These are phyloP conservation scores for Torulaspora delbrueckii DNA, from an alignment of 805 yeast species.

Conservation along the genomic window DNA sequence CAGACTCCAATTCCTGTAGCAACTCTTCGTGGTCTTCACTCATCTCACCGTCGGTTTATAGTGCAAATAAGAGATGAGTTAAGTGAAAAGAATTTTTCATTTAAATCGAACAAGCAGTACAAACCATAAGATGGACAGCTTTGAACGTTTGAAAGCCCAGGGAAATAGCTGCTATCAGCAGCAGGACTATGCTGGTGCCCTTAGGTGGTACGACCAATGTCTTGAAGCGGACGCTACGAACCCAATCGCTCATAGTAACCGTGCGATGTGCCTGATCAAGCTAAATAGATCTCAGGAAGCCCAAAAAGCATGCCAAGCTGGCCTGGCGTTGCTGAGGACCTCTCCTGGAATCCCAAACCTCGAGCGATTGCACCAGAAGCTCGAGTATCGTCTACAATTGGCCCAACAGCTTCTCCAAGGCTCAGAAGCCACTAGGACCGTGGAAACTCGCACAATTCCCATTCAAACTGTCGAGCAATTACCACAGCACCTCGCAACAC, in stretches of 20 bases:
- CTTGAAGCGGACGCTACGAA: constrained; percentile 44
- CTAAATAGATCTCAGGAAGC: constrained; percentile 47
- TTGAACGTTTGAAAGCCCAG: constrained; percentile 27
- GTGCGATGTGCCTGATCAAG: constrained; percentile 61
- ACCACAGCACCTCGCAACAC: background rate
- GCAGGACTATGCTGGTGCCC: constrained; percentile 47
- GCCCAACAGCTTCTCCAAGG: constrained; percentile 1
- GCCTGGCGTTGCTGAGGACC: constrained; percentile 32
- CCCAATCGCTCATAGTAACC: constrained; percentile 59
- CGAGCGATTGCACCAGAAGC: constrained; percentile 6
- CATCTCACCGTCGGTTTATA: constrained; percentile 5
- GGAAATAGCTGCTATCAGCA: constrained; percentile 53
- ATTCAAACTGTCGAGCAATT: background rate
- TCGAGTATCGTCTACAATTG: constrained; percentile 8
- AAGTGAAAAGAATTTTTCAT: constrained; percentile 4
- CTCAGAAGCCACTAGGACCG: background rate
- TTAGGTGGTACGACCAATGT: constrained; percentile 52
- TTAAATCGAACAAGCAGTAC: background rate
- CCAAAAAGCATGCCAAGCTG: constrained; percentile 45
- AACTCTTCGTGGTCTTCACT: constrained; percentile 20
- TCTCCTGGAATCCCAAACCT: background rate
- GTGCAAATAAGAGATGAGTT: background rate
- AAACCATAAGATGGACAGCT: constrained; percentile 1
- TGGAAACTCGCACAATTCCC: background rate
- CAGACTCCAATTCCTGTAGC: constrained; percentile 64